These are phyloP conservation scores for Myxozyma melibiosi DNA, from an alignment of 805 yeast species.

Conservation along the genomic window DNA sequence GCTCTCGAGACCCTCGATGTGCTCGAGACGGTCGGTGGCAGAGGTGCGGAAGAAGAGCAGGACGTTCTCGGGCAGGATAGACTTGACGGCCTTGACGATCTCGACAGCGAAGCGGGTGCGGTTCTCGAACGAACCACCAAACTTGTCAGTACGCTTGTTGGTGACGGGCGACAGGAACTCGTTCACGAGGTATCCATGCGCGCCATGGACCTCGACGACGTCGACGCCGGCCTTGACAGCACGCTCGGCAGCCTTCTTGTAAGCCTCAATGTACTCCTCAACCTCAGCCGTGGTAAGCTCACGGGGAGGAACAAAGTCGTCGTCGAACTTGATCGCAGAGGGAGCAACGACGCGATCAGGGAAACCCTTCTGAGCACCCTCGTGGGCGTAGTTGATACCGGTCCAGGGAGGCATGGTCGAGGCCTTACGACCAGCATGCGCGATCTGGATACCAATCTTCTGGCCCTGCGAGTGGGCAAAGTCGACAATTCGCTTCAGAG, in stretches of 20 bases:
- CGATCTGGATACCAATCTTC: conserved; percentile 56
- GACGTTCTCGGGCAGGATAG: conserved; percentile 46
- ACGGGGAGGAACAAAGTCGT: conserved; percentile 42
- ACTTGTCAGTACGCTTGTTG: conserved; percentile 61
- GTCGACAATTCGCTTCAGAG: conserved; percentile 47
- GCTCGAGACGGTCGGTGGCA: conserved; percentile 47
- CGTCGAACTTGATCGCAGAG: conserved; percentile 44
- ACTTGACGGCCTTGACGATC: conserved; percentile 49
- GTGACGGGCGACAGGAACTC: conserved; percentile 51
- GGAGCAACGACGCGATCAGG: conserved; percentile 51
- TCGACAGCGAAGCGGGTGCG: conserved; percentile 55
- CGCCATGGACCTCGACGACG: conserved; percentile 66
- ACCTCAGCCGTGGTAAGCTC: conserved; percentile 49
- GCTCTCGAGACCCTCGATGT: conserved; percentile 29
- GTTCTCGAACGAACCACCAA: conserved; percentile 66
- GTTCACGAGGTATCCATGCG: conserved; percentile 61
- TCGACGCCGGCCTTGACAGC: conserved; percentile 60
- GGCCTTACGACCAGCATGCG: conserved; percentile 59
- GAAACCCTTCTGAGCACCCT: conserved; percentile 30
- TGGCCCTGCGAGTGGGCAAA: conserved; percentile 48
- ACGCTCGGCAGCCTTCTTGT: conserved; percentile 52
- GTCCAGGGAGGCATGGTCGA: conserved; percentile 42
- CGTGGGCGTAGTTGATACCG: conserved; percentile 23
- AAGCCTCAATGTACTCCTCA: conserved; percentile 46
- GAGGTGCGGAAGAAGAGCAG: conserved; percentile 55